Evolutionary conservation across 2,329 filamentous ascomycete genomes (phyloP).

Genomic region (Fonsecaea pugnacius): DNA sequence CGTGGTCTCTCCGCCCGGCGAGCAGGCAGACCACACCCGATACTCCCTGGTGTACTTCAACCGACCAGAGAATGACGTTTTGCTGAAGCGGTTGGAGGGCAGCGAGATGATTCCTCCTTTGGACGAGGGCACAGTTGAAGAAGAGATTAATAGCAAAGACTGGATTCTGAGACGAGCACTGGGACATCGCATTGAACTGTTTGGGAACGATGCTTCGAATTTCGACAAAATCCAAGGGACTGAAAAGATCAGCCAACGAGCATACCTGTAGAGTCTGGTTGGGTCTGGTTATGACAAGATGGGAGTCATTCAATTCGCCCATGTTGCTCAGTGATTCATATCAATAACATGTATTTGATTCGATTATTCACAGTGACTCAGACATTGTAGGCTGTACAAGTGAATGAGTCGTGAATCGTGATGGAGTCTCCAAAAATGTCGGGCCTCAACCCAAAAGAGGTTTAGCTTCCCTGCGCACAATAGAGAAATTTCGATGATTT

Average conservation of each 20-base stretch:
- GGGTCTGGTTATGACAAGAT: not conserved
- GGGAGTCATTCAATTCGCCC: not conserved
- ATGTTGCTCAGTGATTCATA: conserved; percentile 1
- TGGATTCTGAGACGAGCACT: conserved; percentile 50
- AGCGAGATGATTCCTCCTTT: conserved; percentile 44
- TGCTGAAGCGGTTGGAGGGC: conserved; percentile 48
- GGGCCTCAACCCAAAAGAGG: conserved; percentile 15
- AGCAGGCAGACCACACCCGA: conserved; percentile 51
- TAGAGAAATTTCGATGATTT: conserved; percentile 25
- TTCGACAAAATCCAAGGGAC: conserved; percentile 35
- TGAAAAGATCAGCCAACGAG: conserved; percentile 35
- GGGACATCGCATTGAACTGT: conserved; percentile 40
- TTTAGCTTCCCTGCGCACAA: conserved; percentile 29
- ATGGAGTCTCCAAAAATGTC: not conserved
- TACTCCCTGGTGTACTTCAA: conserved; percentile 62
- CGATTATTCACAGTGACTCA: not conserved
- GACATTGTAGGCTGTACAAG: not conserved
- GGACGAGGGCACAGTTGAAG: conserved; percentile 41
- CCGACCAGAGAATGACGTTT: conserved; percentile 55
- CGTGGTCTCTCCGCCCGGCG: conserved; percentile 56
- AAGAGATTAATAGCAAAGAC: conserved; percentile 47
- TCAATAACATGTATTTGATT: no score
- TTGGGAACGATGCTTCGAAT: conserved; percentile 30
- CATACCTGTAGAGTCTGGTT: conserved; percentile 24
- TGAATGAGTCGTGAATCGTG: not conserved